Percentiles rank a stretch among this genome's conserved stretches.
These are phyloP conservation scores for Camelina sativa DNA, from an alignment of 345 rosid species.

Conservation along the genomic window DNA sequence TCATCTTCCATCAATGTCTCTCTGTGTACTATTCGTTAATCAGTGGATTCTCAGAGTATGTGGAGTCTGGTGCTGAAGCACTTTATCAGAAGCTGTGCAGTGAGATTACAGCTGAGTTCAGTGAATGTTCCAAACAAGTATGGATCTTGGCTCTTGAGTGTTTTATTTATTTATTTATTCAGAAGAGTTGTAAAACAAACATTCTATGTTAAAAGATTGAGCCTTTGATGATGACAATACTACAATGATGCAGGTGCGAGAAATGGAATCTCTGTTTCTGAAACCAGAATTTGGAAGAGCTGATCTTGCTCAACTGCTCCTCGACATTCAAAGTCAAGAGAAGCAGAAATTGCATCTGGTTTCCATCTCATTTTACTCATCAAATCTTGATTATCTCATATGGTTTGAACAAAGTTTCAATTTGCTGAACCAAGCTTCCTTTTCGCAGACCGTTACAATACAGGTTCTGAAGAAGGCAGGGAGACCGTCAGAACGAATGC, in stretches of 20 bases:
- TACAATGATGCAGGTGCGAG: conserved; percentile 58
- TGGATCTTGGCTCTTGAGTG: not conserved
- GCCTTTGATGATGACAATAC: conserved; percentile 14
- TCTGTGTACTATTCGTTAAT: not conserved
- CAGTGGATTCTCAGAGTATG: conserved; percentile 83
- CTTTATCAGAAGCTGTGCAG: conserved; percentile 82
- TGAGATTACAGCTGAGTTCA: conserved; percentile 79
- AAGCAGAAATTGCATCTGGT: conserved; percentile 86
- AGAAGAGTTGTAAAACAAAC: not conserved
- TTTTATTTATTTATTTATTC: not conserved
- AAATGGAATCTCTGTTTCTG: conserved; percentile 66
- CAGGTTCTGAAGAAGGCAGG: conserved; percentile 90
- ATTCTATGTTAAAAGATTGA: conserved; percentile 1
- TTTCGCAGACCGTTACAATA: conserved; percentile 68
- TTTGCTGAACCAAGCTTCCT: conserved; percentile 21
- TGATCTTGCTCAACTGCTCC: conserved; percentile 77
- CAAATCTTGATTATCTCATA: not conserved
- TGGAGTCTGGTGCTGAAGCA: conserved; percentile 72
- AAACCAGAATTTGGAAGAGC: conserved; percentile 55
- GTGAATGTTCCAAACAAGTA: conserved; percentile 90
- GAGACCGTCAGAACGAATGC: conserved; percentile 74
- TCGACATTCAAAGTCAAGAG: conserved; percentile 82
- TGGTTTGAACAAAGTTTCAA: not conserved
- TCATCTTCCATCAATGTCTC: not conserved
- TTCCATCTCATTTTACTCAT: conserved; percentile 10